Percentiles rank a stretch among this genome's conserved stretches.
Evolutionary conservation across 2,329 filamentous ascomycete species (phyloP).

Genomic region (Fusarium graminum): DNA sequence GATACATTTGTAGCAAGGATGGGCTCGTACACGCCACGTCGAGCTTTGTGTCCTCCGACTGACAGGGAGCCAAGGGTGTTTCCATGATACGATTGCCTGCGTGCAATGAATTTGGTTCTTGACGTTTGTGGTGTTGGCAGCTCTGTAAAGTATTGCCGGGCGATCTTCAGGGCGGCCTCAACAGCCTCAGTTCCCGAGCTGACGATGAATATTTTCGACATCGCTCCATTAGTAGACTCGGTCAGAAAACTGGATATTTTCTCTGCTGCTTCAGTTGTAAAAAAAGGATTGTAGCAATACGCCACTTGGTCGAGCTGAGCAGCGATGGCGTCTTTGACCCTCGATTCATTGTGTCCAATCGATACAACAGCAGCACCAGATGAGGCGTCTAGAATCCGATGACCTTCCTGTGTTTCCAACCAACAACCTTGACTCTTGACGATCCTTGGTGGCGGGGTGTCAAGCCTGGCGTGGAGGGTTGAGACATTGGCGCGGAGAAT

Average conservation of each 20-base stretch:
- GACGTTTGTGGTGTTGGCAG: conserved; percentile 25
- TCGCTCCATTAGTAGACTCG: conserved; percentile 19
- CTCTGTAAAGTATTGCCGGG: conserved; percentile 41
- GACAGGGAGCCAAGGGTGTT: conserved; percentile 37
- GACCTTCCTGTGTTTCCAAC: conserved; percentile 29
- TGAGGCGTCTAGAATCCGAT: conserved; percentile 31
- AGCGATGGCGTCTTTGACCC: conserved; percentile 33
- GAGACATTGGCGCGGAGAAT: conserved; percentile 14
- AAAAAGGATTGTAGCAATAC: conserved; percentile 38
- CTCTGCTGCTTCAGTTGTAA: conserved; percentile 29
- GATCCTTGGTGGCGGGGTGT: conserved; percentile 30
- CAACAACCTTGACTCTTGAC: conserved; percentile 29
- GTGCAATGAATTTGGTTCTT: conserved; percentile 36
- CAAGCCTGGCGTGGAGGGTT: conserved; percentile 36
- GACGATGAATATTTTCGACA: conserved; percentile 36
- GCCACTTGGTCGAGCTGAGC: conserved; percentile 26
- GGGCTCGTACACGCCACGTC: conserved; percentile 47
- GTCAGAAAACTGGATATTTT: conserved; percentile 30
- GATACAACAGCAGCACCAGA: conserved; percentile 38
- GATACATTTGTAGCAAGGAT: conserved; percentile 46
- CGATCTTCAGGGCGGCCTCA: conserved; percentile 41
- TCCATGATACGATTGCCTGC: conserved; percentile 39
- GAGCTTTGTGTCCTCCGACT: conserved; percentile 25
- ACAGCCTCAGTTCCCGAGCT: conserved; percentile 43
- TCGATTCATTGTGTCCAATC: conserved; percentile 29